Conservation (phyloP, 768 basidiomycete genomes). For the Terana coerulea region DNA sequence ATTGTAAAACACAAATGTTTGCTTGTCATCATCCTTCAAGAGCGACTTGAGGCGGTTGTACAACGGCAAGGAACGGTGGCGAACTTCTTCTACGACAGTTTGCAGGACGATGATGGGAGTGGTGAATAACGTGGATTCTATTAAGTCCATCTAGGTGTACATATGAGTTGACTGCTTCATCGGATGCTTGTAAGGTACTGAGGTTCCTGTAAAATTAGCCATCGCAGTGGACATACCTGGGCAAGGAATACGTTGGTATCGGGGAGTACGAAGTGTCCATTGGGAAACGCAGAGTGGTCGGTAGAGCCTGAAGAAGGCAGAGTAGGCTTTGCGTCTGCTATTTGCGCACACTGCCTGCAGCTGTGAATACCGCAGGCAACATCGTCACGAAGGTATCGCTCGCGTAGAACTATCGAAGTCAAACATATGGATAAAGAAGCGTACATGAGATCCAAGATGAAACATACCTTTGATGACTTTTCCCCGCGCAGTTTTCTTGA, state of each 20-base stretch:
- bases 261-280: conserved; percentile 81
- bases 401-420: conserved; percentile 65
- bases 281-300: conserved; percentile 50
- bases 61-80: conserved; percentile 88
- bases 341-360: conserved; percentile 58
- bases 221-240: conserved; percentile 44
- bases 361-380: conserved; percentile 78
- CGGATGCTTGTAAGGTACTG: background rate
- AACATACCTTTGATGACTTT: conserved; percentile 81
- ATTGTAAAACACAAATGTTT: conserved; percentile 83
- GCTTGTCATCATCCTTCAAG: conserved; percentile 80
- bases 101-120: conserved; percentile 88
- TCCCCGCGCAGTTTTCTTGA: conserved; percentile 92
- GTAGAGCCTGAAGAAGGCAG: conserved; percentile 60
- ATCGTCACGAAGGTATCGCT: conserved; percentile 91
- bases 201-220: background rate
- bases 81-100: conserved; percentile 94
- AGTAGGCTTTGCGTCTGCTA: conserved; percentile 29
- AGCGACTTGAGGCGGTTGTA: conserved; percentile 90
- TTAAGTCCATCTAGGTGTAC: conserved; percentile 78
- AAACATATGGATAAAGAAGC: background rate
- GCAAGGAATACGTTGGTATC: conserved; percentile 95
- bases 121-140: conserved; percentile 72
- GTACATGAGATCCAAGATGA: background rate
- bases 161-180: conserved; percentile 3